Percentiles rank a stretch among this genome's conserved stretches.
These are phyloP conservation scores for Puccinia coronata DNA, from an alignment of 1,284 basidiomycete genomes.

Conservation along the genomic window DNA sequence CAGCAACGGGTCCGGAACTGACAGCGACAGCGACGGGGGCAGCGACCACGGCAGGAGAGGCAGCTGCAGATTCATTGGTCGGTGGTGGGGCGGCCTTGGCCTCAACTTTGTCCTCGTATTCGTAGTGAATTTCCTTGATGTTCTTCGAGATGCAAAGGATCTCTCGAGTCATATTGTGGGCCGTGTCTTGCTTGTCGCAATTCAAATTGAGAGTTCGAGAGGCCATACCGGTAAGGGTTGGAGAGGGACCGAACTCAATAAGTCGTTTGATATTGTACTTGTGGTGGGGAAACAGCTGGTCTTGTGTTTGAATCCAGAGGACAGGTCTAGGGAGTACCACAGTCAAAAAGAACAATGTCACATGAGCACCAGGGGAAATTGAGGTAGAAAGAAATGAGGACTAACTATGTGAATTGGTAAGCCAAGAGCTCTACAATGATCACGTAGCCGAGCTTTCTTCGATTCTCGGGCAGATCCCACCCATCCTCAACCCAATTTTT, in stretches of 20 bases:
- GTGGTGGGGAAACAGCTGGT: constrained; percentile 85
- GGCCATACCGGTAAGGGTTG: constrained; percentile 95
- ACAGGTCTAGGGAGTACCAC: constrained; percentile 18
- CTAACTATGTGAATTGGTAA: constrained; percentile 72
- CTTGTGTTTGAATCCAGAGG: constrained; percentile 58
- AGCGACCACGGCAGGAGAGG: constrained; percentile 57
- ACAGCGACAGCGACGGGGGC: constrained; percentile 60
- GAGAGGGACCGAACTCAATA: constrained; percentile 93
- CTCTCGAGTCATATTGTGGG: constrained; percentile 73
- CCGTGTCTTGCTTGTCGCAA: constrained; percentile 86
- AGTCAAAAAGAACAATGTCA: background rate
- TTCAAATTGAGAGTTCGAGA: constrained; percentile 91
- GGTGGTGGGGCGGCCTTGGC: too few relatives aligned
- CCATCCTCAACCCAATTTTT: constrained; percentile 88
- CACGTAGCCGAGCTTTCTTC: constrained; percentile 88
- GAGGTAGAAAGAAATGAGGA: background rate
- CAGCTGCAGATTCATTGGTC: constrained; percentile 60
- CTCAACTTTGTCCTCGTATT: too few relatives aligned
- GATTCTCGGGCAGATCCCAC: constrained; percentile 78
- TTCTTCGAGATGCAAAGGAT: constrained; percentile 94
- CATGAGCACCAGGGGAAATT: background rate
- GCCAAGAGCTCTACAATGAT: constrained; percentile 94
- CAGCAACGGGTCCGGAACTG: constrained; percentile 65
- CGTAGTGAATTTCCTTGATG: too few relatives aligned
- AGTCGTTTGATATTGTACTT: constrained; percentile 76